Conservation (phyloP, 2,329 filamentous ascomycete species). For the Colletotrichum gloeosporioides region DNA sequence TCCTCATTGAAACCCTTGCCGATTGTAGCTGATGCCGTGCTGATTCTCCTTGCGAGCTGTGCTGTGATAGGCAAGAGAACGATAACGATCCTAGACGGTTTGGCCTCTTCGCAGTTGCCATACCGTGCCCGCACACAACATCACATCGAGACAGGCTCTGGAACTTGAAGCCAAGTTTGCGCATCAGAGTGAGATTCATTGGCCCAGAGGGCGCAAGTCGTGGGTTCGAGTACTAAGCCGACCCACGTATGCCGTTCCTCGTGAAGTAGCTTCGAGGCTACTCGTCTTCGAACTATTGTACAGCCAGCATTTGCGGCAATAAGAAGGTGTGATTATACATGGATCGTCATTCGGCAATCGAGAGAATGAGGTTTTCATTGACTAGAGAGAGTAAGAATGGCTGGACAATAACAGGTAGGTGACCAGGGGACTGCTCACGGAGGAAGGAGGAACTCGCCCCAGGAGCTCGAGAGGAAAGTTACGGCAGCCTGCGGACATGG, state of each 20-base stretch:
- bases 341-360: neutral
- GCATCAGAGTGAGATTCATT: slow-evolving; percentile 10
- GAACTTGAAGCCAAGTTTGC: neutral
- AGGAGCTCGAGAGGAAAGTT: slow-evolving; percentile 70
- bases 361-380: slow-evolving; percentile 6
- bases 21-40: neutral
- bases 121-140: neutral
- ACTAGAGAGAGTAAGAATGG: neutral
- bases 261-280: slow-evolving; percentile 4
- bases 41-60: neutral
- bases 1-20: neutral
- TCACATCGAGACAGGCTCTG: neutral
- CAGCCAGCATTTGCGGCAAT: slow-evolving; percentile 19
- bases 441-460: slow-evolving; percentile 71
- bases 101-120: neutral
- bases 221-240: neutral
- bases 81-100: neutral
- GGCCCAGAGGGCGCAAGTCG: neutral
- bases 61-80: neutral
- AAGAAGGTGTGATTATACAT: slow-evolving; percentile 17
- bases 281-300: slow-evolving; percentile 19
- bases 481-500: slow-evolving; percentile 58
- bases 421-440: slow-evolving; percentile 49
- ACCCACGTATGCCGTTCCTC: slow-evolving; percentile 2
- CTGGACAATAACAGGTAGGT: neutral